Percentiles rank a stretch among this genome's conserved stretches.
Evolutionary conservation across 75 land plant species (phyloP).

Genomic region (Larix kaempferi): DNA sequence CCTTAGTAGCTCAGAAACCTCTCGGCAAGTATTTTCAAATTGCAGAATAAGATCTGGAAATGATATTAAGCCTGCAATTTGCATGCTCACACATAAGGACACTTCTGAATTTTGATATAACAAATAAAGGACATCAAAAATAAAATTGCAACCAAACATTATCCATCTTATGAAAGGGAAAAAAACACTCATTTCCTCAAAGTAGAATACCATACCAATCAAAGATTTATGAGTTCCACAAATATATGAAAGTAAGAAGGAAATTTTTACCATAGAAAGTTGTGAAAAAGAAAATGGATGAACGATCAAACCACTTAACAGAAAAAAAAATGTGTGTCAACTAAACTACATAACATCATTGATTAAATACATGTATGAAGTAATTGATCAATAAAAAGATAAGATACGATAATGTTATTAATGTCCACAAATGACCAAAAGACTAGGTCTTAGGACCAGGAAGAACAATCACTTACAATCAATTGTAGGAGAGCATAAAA

Average conservation of each 20-base stretch:
- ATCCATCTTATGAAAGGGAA: not conserved
- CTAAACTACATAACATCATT: not conserved
- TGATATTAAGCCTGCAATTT: conserved; percentile 51
- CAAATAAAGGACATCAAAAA: not conserved
- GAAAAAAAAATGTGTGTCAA: not conserved
- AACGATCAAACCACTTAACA: not conserved
- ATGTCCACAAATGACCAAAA: too few species aligned
- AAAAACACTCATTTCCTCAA: not conserved
- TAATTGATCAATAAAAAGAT: not conserved
- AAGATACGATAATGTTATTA: not conserved
- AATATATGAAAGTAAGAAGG: not conserved
- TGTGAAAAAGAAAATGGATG: not conserved
- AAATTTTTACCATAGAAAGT: not conserved
- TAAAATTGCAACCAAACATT: not conserved
- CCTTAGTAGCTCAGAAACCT: conserved; percentile 75
- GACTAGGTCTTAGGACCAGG: too few species aligned
- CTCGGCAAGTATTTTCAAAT: conserved; percentile 74
- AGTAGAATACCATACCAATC: not conserved
- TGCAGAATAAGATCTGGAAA: conserved; percentile 76
- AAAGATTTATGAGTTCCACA: not conserved
- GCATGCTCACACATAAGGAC: not conserved
- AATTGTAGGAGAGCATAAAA: too few species aligned
- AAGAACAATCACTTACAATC: too few species aligned
- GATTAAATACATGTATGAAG: not conserved
- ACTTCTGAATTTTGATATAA: not conserved